Evolutionary conservation across 768 basidiomycete genomes (phyloP).

Genomic region (Suillus fuscotomentosus): DNA sequence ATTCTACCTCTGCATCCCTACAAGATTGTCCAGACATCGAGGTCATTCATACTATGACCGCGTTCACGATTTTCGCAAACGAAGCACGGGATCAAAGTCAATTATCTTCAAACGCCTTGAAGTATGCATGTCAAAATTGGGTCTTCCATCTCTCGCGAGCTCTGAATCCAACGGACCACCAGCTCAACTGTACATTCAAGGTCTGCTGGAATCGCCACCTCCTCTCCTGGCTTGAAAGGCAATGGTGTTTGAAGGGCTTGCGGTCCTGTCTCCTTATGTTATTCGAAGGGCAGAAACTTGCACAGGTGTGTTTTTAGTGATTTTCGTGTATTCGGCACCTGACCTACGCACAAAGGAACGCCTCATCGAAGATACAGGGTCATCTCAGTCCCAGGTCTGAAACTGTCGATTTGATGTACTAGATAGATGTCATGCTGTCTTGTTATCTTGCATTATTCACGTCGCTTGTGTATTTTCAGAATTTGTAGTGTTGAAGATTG

Average conservation of each 20-base stretch:
- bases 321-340: neutral
- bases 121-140: neutral
- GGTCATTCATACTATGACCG: neutral
- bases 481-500: constrained; percentile 39
- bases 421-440: neutral
- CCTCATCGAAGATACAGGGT: neutral
- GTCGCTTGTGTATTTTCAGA: neutral
- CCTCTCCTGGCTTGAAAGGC: neutral
- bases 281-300: neutral
- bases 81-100: neutral
- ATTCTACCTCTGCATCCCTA: neutral
- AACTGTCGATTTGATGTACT: neutral
- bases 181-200: neutral
- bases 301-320: neutral
- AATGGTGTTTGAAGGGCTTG: neutral
- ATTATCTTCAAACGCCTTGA: neutral
- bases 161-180: neutral
- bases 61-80: neutral
- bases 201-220: neutral
- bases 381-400: neutral
- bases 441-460: neutral
- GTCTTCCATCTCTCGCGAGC: neutral
- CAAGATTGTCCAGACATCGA: neutral
- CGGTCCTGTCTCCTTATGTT: neutral
- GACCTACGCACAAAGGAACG: neutral